These are phyloP conservation scores for Rubia balearica DNA, from an alignment of 305 asterid species.

Conservation along the genomic window DNA sequence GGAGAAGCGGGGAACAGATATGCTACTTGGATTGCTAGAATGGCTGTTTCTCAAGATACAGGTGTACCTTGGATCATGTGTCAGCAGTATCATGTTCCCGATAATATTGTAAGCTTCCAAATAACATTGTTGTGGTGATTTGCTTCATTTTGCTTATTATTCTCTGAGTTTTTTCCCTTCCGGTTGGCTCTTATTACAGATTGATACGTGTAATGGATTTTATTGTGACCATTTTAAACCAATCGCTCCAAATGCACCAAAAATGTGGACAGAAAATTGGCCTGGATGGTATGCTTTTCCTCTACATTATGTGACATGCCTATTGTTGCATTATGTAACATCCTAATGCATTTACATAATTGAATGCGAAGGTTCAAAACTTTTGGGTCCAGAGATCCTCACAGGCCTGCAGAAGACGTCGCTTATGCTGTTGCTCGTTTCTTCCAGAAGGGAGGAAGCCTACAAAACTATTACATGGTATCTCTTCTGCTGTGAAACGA, in stretches of 20 bases:
- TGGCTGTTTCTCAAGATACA: conserved; percentile 76
- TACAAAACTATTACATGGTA: conserved; percentile 93
- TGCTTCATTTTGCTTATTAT: neutral
- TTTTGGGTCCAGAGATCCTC: conserved; percentile 89
- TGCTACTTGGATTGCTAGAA: conserved; percentile 78
- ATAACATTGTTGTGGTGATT: neutral
- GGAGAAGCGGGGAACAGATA: conserved; percentile 93
- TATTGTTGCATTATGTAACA: neutral
- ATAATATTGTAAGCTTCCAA: conserved; percentile 47
- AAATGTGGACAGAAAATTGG: conserved; percentile 96
- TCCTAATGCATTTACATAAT: neutral
- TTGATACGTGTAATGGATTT: conserved; percentile 91
- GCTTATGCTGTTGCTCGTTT: conserved; percentile 89
- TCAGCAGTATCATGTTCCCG: conserved; percentile 85
- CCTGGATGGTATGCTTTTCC: conserved; percentile 76
- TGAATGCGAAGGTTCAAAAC: conserved; percentile 67
- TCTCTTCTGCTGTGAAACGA: neutral
- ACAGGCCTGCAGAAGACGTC: conserved; percentile 89
- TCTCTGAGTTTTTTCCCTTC: neutral
- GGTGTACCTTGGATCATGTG: conserved; percentile 99
- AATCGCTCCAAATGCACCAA: conserved; percentile 66
- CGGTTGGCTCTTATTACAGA: conserved; percentile 33
- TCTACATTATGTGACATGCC: neutral
- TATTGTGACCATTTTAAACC: conserved; percentile 86
- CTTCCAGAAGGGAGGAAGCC: conserved; percentile 95